Conservation (phyloP, 805 yeast species). For the Clavispora carvajalis region DNA sequence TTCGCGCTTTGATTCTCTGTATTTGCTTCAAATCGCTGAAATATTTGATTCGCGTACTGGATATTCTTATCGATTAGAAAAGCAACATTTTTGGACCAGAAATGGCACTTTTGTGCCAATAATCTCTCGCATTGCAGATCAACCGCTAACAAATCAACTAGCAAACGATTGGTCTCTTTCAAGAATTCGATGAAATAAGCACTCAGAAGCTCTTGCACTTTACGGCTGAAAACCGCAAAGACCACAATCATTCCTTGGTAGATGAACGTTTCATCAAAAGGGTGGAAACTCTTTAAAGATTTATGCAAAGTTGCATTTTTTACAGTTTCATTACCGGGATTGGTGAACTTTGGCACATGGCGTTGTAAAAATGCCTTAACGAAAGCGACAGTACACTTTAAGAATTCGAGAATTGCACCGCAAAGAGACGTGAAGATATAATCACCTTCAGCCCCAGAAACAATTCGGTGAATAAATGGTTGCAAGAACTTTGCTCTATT, state of each 20-base stretch:
- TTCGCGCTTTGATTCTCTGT: slow-evolving; percentile 12
- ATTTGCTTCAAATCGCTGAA: slow-evolving; percentile 3
- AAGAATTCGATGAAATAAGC: slow-evolving; percentile 13
- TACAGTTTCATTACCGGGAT: slow-evolving; percentile 4
- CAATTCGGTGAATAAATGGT: slow-evolving; percentile 40
- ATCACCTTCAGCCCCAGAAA: slow-evolving; percentile 20
- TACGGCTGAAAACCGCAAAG: slow-evolving; percentile 43
- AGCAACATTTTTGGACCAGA: slow-evolving; percentile 34
- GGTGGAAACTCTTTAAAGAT: slow-evolving; percentile 36
- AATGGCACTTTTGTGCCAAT: slow-evolving; percentile 12
- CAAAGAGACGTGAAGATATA: slow-evolving; percentile 33
- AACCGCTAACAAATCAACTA: slow-evolving; percentile 19
- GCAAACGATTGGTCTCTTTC: slow-evolving; percentile 14
- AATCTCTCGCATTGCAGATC: slow-evolving; percentile 16
- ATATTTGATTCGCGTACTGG: slow-evolving; percentile 23
- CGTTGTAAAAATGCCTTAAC: slow-evolving; percentile 9
- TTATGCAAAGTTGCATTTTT: slow-evolving; percentile 16
- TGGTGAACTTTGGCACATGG: slow-evolving; percentile 8
- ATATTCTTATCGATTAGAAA: slow-evolving; percentile 28
- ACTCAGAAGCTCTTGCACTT: slow-evolving; percentile 21
- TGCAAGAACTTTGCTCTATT: slow-evolving; percentile 49
- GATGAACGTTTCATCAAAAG: slow-evolving; percentile 44
- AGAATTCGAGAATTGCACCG: slow-evolving; percentile 28
- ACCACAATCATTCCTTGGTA: slow-evolving; percentile 50
- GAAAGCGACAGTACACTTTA: slow-evolving; percentile 14